Conservation (phyloP, 2,329 filamentous ascomycete species). For the Byssochlamys sp. region DNA sequence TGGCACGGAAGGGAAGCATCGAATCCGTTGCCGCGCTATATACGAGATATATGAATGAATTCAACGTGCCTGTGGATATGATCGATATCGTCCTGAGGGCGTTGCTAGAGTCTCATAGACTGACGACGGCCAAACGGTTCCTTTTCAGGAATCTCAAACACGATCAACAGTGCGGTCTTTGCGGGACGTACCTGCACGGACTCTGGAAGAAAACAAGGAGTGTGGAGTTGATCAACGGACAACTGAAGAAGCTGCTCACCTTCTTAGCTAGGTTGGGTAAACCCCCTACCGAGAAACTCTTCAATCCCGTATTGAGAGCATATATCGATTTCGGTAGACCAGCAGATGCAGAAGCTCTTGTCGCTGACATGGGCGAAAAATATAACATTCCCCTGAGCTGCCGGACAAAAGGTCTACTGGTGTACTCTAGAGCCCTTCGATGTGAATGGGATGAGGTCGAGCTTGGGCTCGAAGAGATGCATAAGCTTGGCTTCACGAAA, state of each 20-base stretch:
- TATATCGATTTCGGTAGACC: constrained; percentile 29
- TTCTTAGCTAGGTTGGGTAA: constrained; percentile 21
- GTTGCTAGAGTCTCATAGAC: constrained; percentile 28
- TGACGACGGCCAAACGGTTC: constrained; percentile 28
- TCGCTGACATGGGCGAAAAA: constrained; percentile 23
- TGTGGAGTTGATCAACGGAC: constrained; percentile 24
- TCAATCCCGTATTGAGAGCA: constrained; percentile 32
- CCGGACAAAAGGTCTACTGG: constrained; percentile 28
- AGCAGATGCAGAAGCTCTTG: constrained; percentile 26
- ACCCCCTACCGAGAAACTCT: constrained; percentile 27
- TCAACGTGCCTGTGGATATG: constrained; percentile 21
- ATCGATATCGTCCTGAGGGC: constrained; percentile 27
- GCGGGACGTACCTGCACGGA: constrained; percentile 27
- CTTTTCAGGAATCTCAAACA: constrained; percentile 23
- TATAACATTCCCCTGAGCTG: constrained; percentile 22
- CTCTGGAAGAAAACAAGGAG: constrained; percentile 33
- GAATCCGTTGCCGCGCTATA: constrained; percentile 29
- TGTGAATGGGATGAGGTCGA: constrained; percentile 34
- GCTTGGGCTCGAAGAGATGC: constrained; percentile 28
- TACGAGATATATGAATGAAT: constrained; percentile 15
- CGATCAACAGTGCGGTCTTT: constrained; percentile 26
- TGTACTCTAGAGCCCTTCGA: constrained; percentile 26
- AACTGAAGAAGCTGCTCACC: constrained; percentile 22
- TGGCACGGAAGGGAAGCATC: constrained; percentile 27
- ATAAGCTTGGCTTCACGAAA: constrained; percentile 21